phyloP scores from a whole-genome alignment of 2,329 filamentous ascomycete species.

The Lecanicillium sp. region DNA sequence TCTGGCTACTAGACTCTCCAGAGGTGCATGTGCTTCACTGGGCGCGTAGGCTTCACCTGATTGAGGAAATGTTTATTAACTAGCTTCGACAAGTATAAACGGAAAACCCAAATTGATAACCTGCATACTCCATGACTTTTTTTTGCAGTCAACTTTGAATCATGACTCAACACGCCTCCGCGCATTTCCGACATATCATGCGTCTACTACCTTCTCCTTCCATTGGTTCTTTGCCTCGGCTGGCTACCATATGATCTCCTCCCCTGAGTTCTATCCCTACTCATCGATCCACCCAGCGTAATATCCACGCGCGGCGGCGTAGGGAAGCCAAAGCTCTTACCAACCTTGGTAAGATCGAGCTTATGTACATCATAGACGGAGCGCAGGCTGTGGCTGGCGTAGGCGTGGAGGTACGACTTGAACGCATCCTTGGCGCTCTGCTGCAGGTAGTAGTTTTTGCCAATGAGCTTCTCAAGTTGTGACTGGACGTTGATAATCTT shows the following conservation, averaged over 20 bases:
- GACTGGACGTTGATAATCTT: constrained; percentile 88
- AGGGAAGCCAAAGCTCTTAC: constrained; percentile 74
- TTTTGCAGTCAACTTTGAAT: neutral
- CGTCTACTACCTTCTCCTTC: constrained; percentile 11
- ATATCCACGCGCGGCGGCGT: constrained; percentile 78
- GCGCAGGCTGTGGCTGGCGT: constrained; percentile 61
- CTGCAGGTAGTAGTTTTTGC: constrained; percentile 94
- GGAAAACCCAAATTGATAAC: neutral
- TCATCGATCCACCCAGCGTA: constrained; percentile 71
- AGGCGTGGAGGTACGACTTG: constrained; percentile 87
- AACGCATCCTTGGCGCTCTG: constrained; percentile 75
- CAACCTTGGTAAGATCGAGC: constrained; percentile 74
- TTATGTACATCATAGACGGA: constrained; percentile 71
- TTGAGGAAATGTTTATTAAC: no score
- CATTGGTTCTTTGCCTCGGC: constrained; percentile 46
- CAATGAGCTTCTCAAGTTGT: constrained; percentile 89
- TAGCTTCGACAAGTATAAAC: neutral
- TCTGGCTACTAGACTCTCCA: no score
- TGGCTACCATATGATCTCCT: constrained; percentile 71
- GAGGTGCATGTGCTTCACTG: no score
- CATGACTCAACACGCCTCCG: neutral
- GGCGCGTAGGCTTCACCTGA: no score
- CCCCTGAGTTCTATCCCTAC: constrained; percentile 56
- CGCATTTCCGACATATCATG: neutral
- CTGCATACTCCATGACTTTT: no score